Base-by-base conservation (phyloP, 1,284 basidiomycete genomes). In the Ustilago nuda region DNA sequence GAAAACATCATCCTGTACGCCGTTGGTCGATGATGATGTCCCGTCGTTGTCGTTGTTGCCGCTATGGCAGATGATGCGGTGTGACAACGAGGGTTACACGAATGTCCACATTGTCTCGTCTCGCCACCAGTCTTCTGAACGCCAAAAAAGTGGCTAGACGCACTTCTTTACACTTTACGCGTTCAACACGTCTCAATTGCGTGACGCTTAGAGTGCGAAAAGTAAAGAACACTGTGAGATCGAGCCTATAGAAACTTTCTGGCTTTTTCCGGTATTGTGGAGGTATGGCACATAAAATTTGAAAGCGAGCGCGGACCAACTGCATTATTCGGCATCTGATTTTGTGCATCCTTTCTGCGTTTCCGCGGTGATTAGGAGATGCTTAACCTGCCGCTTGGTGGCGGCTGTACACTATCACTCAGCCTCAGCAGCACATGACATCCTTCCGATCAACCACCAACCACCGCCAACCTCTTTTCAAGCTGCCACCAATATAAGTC, bases 91-190 rank as follows among this genome's bases (percentile, higher is more conserved):
- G 33, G n/a, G 30, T 45, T 41, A 8, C 35, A 23, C 6, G 17
- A 27, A 33, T 11, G 23, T 8, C 2, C 5, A 23, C 2, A 12
- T 8, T 56, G 33, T 57, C 60, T 45, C 43, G 43, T 19, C 19
- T 45, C 43, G 19, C 43, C 43, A 45, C 43, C 11, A 45, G 7
- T 45, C 43, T n/a, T 7, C 17, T 58, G 45, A 46, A 58, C 32
- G 35, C 19, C 57, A 43, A 35, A 51, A 56, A 61, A 37, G 5
- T n/a, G 27, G 39, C 43, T 55, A 35, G 35, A 23, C 13, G 30
- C 32, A 32, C 39, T 23, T 53, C 50, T 35, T 62, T 37, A 37
- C 59, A 53, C 60, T 67, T 61, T 72, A 72, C 70, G 70, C 70
- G 70, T 72, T 17, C 15, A 53, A 72, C 70, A 64, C 70, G 70